Evolutionary conservation across 441 rosid genomes (phyloP), one percentile per base, ranked within the genome.

Genomic region (Adansonia gregorii): DNA sequence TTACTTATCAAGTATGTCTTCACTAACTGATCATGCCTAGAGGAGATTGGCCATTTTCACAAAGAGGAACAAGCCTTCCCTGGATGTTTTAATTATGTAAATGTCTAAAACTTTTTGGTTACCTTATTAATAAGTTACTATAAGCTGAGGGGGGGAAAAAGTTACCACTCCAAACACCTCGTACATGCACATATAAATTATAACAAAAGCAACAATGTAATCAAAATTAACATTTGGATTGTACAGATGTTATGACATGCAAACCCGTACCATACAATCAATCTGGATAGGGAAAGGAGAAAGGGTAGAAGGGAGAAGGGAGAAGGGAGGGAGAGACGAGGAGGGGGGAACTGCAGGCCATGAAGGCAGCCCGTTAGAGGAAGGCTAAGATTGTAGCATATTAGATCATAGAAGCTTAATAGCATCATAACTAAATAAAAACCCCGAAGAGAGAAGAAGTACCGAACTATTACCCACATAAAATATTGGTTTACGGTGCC

Each of bases 61-160:
- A 61, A 0, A 61, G 67, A 27, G 66, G 41, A 61, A 61, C 66
- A 61, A 61, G 17, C 51, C 71, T 67, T 67, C 43, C 45, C 10
- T 17, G 71, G 71, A 67, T 67, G 31, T 43, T 67, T 67, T 27
- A 61, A 24, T 15, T 35, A 24, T 24, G 67, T 61, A 27, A 27
- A 35, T 35, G 43, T 9, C 41, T 9, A n/a, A 61, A 35, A 0
- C 43, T 24, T 24, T 11, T 12, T 24, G 43, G 43, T 27, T 61
- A 63, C 39, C 12, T 63, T 63, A 31, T 63, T 31, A 24, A 12
- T 60, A 60, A 60, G 27, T 24, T 63, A 1, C 14, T 61, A n/a
- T 55, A 20, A 55, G 60, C 60, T 17, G 3, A 52, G 19, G 2
- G 5, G 2, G 39, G 39, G 39, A 17, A 17, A 55, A 54, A 55